Percentiles rank a stretch among this genome's conserved stretches.
Conservation (phyloP, 148 eudicot species). For the Silene uniflora region DNA sequence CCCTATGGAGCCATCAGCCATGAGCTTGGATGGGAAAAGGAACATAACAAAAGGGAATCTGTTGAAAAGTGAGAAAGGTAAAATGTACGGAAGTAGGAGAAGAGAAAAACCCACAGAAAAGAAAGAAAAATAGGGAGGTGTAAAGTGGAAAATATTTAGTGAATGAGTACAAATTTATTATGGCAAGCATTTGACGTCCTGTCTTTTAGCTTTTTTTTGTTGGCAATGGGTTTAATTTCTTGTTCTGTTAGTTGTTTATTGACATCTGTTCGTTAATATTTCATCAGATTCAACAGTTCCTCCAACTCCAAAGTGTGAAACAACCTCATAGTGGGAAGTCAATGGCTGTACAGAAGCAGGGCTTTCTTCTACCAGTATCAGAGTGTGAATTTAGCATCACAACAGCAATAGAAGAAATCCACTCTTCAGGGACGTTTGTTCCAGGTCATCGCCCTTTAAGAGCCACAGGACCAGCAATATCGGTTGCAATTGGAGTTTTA, state of each 20-base stretch:
- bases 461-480: conserved; percentile 80
- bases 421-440: conserved; percentile 37
- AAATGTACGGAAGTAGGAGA: too few species aligned
- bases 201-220: background rate
- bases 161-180: too few species aligned
- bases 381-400: conserved; percentile 81
- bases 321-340: conserved; percentile 52
- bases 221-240: background rate
- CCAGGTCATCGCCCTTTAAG: conserved; percentile 72
- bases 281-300: conserved; percentile 59
- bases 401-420: conserved; percentile 73
- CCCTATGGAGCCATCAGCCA: too few species aligned
- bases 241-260: background rate
- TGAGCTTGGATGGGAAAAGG: too few species aligned
- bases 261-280: conserved; percentile 13
- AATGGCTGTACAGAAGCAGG: conserved; percentile 48
- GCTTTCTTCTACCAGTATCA: conserved; percentile 69
- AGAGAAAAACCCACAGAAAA: too few species aligned
- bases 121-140: too few species aligned
- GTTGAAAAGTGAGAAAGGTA: too few species aligned
- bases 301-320: conserved; percentile 56
- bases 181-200: background rate
- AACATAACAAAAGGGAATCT: too few species aligned
- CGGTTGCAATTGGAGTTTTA: conserved; percentile 75
- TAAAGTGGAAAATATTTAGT: too few species aligned